Evolutionary conservation across 139 green algal genomes (phyloP).

Genomic region (Gonium pectorale): DNA sequence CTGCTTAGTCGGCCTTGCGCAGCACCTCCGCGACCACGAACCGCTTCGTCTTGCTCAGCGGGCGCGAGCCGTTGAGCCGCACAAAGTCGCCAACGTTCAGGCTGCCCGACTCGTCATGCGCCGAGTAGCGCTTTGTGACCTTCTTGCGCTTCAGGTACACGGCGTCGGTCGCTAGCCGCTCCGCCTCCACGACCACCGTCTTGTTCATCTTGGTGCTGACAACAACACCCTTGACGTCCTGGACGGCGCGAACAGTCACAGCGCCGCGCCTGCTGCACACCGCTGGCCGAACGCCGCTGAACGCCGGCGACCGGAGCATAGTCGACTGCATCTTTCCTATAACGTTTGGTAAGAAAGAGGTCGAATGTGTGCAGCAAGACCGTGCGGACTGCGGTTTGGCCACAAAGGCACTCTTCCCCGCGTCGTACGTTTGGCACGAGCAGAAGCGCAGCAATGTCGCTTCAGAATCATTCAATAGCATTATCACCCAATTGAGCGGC

Average conservation of each 20-base stretch:
- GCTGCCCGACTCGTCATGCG: conserved; percentile 51
- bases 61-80: conserved; percentile 57
- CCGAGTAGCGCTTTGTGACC: conserved; percentile 63
- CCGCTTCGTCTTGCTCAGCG: conserved; percentile 73
- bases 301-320: conserved; percentile 45
- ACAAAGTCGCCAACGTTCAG: conserved; percentile 67
- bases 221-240: conserved; percentile 66
- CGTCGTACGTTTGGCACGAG: too few species aligned
- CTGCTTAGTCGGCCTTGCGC: conserved; percentile 61
- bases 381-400: too few species aligned
- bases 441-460: too few species aligned
- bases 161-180: conserved; percentile 58
- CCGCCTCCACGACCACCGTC: conserved; percentile 55
- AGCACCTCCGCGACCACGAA: conserved; percentile 69
- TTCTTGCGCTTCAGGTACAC: conserved; percentile 66
- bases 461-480: too few species aligned
- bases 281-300: conserved; percentile 35
- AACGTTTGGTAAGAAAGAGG: too few species aligned
- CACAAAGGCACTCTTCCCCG: too few species aligned
- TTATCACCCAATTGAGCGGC: too few species aligned
- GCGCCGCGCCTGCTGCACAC: conserved; percentile 16
- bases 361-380: background rate
- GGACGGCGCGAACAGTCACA: conserved; percentile 57
- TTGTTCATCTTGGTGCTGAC: conserved; percentile 66
- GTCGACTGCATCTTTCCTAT: conserved; percentile 57